Evolutionary conservation across 225 moss, liverwort and hornwort genomes (phyloP).

Genomic region (Polytrichum commune): DNA sequence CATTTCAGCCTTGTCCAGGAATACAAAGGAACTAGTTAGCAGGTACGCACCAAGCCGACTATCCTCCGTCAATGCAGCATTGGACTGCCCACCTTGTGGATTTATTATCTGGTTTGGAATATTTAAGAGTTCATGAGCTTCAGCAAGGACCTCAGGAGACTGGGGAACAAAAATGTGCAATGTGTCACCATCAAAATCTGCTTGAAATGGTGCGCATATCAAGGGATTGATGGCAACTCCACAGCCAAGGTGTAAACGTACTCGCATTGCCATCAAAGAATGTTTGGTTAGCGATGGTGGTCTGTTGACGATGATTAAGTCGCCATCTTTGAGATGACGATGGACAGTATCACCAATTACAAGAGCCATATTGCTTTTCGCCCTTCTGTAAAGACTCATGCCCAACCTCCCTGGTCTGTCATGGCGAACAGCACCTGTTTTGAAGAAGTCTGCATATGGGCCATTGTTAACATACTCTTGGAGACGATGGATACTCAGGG

Average conservation of each 20-base stretch:
- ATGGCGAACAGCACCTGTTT: constrained; percentile 46
- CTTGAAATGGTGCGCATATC: constrained; percentile 78
- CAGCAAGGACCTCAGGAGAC: constrained; percentile 70
- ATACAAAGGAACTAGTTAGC: constrained; percentile 50
- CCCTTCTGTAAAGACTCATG: constrained; percentile 13
- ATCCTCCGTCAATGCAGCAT: constrained; percentile 74
- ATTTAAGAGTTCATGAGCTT: constrained; percentile 70
- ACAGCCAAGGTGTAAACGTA: constrained; percentile 60
- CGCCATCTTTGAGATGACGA: constrained; percentile 75
- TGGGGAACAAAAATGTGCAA: constrained; percentile 86
- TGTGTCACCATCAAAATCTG: constrained; percentile 91
- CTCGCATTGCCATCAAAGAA: constrained; percentile 67
- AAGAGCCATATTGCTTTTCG: constrained; percentile 18
- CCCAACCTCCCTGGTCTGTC: constrained; percentile 44
- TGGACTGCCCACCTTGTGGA: constrained; percentile 76
- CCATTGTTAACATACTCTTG: constrained; percentile 60
- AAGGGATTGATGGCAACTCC: constrained; percentile 81
- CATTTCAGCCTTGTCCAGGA: constrained; percentile 64
- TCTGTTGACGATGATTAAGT: constrained; percentile 76
- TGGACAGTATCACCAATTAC: constrained; percentile 68
- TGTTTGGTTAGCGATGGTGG: constrained; percentile 80
- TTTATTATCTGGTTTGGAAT: constrained; percentile 70
- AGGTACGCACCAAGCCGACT: constrained; percentile 73
- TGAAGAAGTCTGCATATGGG: constrained; percentile 27
- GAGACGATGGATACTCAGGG: constrained; percentile 48